These are phyloP conservation scores for Saccharomycopsis hybrid DNA, from an alignment of 1,139 yeast species.

Conservation along the genomic window DNA sequence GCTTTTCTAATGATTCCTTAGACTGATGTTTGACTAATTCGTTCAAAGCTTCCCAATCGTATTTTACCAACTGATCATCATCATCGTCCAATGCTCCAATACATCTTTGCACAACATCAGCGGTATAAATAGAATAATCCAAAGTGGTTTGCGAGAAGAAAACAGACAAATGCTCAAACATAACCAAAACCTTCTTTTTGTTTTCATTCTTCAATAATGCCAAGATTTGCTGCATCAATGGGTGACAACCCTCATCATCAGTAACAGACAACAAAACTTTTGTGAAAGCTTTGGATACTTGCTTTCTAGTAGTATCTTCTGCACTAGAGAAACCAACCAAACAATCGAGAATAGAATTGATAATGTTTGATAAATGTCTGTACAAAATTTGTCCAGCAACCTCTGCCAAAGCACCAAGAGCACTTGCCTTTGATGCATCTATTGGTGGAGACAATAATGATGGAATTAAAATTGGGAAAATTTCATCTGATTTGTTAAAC, in stretches of 20 bases:
- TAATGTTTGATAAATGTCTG: slow-evolving; percentile 62
- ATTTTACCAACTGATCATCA: slow-evolving; percentile 55
- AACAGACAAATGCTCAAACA: slow-evolving; percentile 62
- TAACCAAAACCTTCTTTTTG: slow-evolving; percentile 53
- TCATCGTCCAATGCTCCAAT: slow-evolving; percentile 69
- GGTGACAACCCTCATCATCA: slow-evolving; percentile 77
- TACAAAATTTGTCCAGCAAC: slow-evolving; percentile 86
- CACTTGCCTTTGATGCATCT: slow-evolving; percentile 76
- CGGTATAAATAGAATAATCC: slow-evolving; percentile 68
- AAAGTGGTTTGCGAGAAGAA: slow-evolving; percentile 62
- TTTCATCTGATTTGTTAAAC: slow-evolving; percentile 83
- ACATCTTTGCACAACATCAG: slow-evolving; percentile 69
- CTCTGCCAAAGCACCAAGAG: slow-evolving; percentile 81
- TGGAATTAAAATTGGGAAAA: slow-evolving; percentile 92
- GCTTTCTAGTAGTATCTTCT: slow-evolving; percentile 33
- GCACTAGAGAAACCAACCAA: slow-evolving; percentile 35
- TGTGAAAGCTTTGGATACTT: slow-evolving; percentile 54
- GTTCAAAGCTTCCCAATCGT: slow-evolving; percentile 62
- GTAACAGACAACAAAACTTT: slow-evolving; percentile 64
- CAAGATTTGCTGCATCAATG: slow-evolving; percentile 76
- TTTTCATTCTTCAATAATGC: slow-evolving; percentile 75
- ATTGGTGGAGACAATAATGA: slow-evolving; percentile 77
- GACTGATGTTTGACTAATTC: slow-evolving; percentile 65
- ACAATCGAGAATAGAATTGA: slow-evolving; percentile 66
- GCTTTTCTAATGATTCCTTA: slow-evolving; percentile 66